Evolutionary conservation across 495 filamentous ascomycete genomes (phyloP), one percentile per base, ranked within the genome.

Genomic region (Penicillium pancosmium): DNA sequence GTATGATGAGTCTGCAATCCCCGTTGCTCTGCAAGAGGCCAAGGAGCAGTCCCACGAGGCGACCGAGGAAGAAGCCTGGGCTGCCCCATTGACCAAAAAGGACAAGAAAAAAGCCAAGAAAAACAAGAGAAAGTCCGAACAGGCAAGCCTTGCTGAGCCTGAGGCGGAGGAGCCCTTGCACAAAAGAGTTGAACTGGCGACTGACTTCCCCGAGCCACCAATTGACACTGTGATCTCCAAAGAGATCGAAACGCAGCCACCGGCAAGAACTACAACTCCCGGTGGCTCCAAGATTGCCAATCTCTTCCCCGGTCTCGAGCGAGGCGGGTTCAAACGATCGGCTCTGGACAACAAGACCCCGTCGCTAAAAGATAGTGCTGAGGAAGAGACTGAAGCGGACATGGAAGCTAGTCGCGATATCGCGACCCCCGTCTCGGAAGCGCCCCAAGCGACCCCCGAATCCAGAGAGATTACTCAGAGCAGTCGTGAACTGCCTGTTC

Each of bases 401-500:
- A 54, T 68, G 55, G 61, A 66, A 75, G 64, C 64, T 44, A 74
- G 74, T 74, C 75, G 81, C 61, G 80, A 82, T 54, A 79, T 78
- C 57, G 80, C 73, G 62, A 72, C 82, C 62, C 73, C 78, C 65
- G 72, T 83, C 62, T 73, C 68, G 64, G 82, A 82, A 65, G 81
- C 82, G 62, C 78, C 80, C 47, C 56, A 72, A 48, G 64, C 66
- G 54, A 64, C 67, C 46, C 46, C 50, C 41, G 55, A 63, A 56
- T 18, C 50, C 41, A 64, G 57, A 57, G 56, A 65, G n/a, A 64
- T 56, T 16, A 38, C 35, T 16, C 57, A 54, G 31, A 25, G 52
- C n/a, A 60, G 54, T 44, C 35, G 59, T 47, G 56, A 62, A 43
- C 49, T 57, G 15, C 35, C 59, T 10, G 47, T 43, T 2, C 25